Evolutionary conservation across 108 stramenopile genomes (phyloP), one percentile per base, ranked within the genome.

Genomic region (Nitzschia sp.): DNA sequence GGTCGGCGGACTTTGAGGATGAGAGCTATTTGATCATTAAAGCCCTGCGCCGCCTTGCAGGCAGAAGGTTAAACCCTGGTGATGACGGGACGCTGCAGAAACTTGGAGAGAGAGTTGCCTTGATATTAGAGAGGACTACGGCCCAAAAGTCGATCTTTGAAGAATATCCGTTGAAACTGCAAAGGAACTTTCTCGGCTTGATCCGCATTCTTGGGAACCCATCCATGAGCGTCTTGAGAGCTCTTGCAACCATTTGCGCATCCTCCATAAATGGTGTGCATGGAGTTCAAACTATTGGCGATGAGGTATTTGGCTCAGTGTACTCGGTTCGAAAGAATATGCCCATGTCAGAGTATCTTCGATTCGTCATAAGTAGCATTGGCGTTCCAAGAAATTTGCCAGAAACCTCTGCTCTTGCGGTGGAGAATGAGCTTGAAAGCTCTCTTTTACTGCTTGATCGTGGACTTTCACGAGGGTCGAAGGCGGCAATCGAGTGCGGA

Each of bases 291-390:
- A n/a, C 6, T 41, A 47, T 82, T 58, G 73, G 71, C 26, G 33
- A 66, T 41, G 77, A 72, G 25, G 84, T 88, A 30, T 52, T 75
- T 23, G 77, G 85, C 48, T 58, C 81, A 45, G 60, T 92, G 61
- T 58, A 77, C 60, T 41, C 38, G 28, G 68, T 84, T 58, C 73
- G 91, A 46, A 89, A 73, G 67, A 76, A 78, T 8, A 73, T 92
- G 61, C 58, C 71, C 0, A 78, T 92, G 82, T 72, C 82, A 57
- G 36, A 45, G 19, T 92, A 79, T 61, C 60, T 92, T 3, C 45
- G 67, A 30, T 89, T 92, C 62, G 38, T 92, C 23, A 61, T 87
- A 16, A 53, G 71, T 35, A 71, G 77, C 60, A 31, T 82, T 67
- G 68, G 79, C 48, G 53, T 66, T 21, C 28, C 66, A 28, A 16